A percentile compares a stretch with the other conserved stretches of the same genome.
Evolutionary conservation across 257 asterid species (phyloP).

Genomic region (Gentiana dahurica): DNA sequence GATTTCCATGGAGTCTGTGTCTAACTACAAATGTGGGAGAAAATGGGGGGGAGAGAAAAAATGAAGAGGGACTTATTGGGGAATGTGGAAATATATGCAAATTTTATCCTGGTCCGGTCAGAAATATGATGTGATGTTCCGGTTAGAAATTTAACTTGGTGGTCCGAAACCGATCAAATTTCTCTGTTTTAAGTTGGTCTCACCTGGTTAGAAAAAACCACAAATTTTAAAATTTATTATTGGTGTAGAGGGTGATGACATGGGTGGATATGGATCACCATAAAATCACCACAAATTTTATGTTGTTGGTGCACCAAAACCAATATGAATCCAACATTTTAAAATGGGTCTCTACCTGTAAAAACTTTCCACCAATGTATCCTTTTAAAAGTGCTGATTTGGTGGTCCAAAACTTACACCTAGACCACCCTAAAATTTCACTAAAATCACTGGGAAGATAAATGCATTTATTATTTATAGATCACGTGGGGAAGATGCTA

Average conservation of each 20-base stretch:
- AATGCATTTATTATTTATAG: no score
- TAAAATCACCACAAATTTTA: neutral
- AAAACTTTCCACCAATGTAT: no score
- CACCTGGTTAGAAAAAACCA: conserved; percentile 16
- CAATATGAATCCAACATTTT: no score
- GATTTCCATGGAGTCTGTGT: conserved; percentile 27
- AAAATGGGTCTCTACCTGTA: no score
- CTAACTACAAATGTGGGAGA: neutral
- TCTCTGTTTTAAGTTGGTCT: conserved; percentile 13
- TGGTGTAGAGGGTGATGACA: neutral
- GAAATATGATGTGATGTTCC: conserved; percentile 18
- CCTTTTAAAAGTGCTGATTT: no score
- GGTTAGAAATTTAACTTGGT: conserved; percentile 41
- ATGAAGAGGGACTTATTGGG: neutral
- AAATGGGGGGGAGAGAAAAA: neutral
- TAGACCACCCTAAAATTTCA: no score
- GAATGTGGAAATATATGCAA: no score
- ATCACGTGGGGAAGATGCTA: conserved; percentile 8
- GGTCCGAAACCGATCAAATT: conserved; percentile 43
- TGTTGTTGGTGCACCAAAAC: no score
- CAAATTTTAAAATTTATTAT: conserved; percentile 1
- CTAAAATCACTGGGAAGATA: neutral
- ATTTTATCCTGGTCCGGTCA: neutral
- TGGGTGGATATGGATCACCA: neutral
- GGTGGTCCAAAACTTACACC: no score